Evolutionary conservation across 1,284 basidiomycete genomes (phyloP).

Genomic region (Heliocybe sulcata): DNA sequence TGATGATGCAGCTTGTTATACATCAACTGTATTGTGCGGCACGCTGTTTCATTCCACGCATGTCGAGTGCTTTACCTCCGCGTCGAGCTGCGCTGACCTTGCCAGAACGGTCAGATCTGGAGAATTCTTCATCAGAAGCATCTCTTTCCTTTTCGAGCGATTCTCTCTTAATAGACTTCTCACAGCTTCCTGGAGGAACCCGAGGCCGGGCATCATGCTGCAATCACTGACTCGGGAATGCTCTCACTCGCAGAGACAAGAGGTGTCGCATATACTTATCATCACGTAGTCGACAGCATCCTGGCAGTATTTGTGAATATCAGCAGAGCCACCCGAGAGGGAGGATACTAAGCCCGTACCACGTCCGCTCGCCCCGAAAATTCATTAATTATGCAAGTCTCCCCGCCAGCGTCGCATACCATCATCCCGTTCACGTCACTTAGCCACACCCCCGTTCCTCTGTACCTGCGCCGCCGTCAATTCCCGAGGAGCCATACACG

Average conservation of each 20-base stretch:
- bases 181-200: not conserved
- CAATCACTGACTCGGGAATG: not conserved
- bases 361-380: not conserved
- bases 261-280: not conserved
- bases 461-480: not conserved
- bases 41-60: not conserved
- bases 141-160: not conserved
- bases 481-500: not conserved
- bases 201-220: not conserved
- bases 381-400: not conserved
- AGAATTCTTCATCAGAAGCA: not conserved
- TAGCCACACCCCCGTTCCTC: not conserved
- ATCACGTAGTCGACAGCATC: too few relatives aligned
- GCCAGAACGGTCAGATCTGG: not conserved
- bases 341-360: not conserved
- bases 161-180: not conserved
- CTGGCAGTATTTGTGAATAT: too few relatives aligned
- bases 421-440: not conserved
- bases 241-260: not conserved
- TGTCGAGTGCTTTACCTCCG: not conserved
- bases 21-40: not conserved
- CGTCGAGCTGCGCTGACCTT: not conserved
- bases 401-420: not conserved
- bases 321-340: not conserved
- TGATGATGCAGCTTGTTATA: not conserved